Percentiles rank a stretch among this genome's conserved stretches.
Evolutionary conservation across 1,284 basidiomycete genomes (phyloP).

Genomic region (Athelia sp.): DNA sequence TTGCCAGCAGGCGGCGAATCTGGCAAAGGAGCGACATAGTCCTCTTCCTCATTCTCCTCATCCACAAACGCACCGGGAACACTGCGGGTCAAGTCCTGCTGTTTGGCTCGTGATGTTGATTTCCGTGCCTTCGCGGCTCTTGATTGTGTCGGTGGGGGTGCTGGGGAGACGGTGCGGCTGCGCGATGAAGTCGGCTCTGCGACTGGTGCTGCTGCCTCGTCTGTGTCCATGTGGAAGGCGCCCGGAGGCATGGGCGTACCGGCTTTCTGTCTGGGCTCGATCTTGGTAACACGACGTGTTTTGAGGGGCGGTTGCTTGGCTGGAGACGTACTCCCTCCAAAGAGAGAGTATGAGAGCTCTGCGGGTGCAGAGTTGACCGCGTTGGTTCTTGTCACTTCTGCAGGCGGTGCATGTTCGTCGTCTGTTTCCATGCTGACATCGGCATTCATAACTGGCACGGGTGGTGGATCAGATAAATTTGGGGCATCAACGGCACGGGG

Average conservation of each 20-base stretch:
- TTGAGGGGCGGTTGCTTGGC: conserved; percentile 14
- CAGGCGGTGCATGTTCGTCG: background rate
- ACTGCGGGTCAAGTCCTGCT: conserved; percentile 29
- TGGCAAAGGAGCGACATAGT: conserved; percentile 48
- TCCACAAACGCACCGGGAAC: conserved; percentile 56
- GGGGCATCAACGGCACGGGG: conserved; percentile 5
- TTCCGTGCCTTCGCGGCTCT: conserved; percentile 6
- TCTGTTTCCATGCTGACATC: conserved; percentile 21
- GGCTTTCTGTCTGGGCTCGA: background rate
- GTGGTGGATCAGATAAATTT: conserved; percentile 3
- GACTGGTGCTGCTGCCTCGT: conserved; percentile 21
- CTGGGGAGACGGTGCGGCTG: conserved; percentile 10
- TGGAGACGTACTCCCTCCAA: conserved; percentile 16
- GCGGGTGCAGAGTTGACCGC: conserved; percentile 8
- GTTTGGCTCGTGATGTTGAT: conserved; percentile 12
- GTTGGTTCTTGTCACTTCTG: conserved; percentile 2
- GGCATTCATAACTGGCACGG: conserved; percentile 3
- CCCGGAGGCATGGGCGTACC: conserved; percentile 30
- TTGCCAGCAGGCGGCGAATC: conserved; percentile 23
- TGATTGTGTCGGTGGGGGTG: conserved; percentile 10
- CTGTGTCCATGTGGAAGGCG: conserved; percentile 29
- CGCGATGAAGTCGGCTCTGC: conserved; percentile 11
- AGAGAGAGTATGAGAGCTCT: conserved; percentile 23
- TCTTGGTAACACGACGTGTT: conserved; percentile 5
- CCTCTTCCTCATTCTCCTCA: conserved; percentile 41